Evolutionary conservation across 2,329 filamentous ascomycete species (phyloP).

Genomic region (Sporothrix dimorphospora): DNA sequence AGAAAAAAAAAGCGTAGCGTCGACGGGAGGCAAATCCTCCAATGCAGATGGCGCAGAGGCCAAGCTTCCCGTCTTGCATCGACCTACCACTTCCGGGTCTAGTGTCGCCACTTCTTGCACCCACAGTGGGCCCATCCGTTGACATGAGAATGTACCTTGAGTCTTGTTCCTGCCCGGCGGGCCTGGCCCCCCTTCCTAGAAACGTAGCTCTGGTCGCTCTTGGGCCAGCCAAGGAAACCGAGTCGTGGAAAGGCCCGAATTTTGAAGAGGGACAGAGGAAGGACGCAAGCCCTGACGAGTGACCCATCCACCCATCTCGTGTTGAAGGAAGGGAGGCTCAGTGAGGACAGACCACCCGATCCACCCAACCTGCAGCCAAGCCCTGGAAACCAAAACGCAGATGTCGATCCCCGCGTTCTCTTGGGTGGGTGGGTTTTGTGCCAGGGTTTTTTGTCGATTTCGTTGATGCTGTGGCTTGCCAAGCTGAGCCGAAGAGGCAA

Average conservation of each 20-base stretch:
- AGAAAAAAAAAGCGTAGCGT: conserved; percentile 9
- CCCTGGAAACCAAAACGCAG: background rate
- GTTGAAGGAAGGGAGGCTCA: no score
- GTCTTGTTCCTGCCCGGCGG: background rate
- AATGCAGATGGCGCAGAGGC: conserved; percentile 22
- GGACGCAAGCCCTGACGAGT: background rate
- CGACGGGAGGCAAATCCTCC: conserved; percentile 20
- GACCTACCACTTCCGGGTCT: conserved; percentile 27
- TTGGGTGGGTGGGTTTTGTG: background rate
- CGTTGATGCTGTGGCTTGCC: conserved; percentile 1
- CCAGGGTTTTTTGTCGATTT: background rate
- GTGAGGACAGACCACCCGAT: background rate
- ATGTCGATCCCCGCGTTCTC: conserved; percentile 18
- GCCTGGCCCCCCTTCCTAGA: background rate
- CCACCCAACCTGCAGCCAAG: background rate
- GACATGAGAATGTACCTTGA: background rate
- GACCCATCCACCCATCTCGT: conserved; percentile 6
- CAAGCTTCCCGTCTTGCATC: conserved; percentile 23
- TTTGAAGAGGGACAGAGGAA: background rate
- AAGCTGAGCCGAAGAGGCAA: background rate
- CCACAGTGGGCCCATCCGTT: background rate
- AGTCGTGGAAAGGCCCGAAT: conserved; percentile 17
- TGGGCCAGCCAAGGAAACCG: background rate
- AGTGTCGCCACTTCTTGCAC: conserved; percentile 3
- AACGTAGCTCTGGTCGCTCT: background rate